Conservation (phyloP, 2,329 filamentous ascomycete genomes). For the Apiospora aurea region DNA sequence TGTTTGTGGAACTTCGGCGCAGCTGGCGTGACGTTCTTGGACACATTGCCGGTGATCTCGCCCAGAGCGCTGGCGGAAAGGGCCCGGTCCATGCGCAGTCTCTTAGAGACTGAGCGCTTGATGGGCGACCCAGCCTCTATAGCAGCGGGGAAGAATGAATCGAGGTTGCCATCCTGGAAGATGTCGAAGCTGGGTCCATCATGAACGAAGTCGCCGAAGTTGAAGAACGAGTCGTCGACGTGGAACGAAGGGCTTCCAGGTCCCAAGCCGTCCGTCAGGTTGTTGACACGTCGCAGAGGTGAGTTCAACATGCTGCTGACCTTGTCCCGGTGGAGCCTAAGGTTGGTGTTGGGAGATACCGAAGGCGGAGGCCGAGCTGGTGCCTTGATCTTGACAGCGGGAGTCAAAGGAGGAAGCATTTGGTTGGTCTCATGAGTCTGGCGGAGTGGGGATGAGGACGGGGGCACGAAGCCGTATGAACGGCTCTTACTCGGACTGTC, state of each 20-base stretch:
- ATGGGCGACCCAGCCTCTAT: constrained; percentile 67
- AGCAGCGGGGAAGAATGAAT: constrained; percentile 53
- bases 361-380: constrained; percentile 70
- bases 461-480: constrained; percentile 58
- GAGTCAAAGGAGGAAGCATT: constrained; percentile 80
- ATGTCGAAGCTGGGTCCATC: constrained; percentile 68
- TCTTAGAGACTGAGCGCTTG: constrained; percentile 64
- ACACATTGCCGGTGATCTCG: constrained; percentile 63
- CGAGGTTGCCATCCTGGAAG: constrained; percentile 56
- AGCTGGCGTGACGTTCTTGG: constrained; percentile 57
- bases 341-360: constrained; percentile 90
- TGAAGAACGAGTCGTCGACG: constrained; percentile 63
- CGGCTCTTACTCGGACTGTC: constrained; percentile 84
- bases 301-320: constrained; percentile 79
- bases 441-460: constrained; percentile 74
- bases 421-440: constrained; percentile 64
- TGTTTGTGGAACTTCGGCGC: constrained; percentile 55
- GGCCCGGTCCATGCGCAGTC: constrained; percentile 68
- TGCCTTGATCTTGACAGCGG: constrained; percentile 80
- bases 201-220: constrained; percentile 56
- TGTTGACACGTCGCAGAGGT: constrained; percentile 59
- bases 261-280: constrained; percentile 56
- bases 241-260: constrained; percentile 74
- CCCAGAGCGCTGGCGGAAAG: constrained; percentile 67
- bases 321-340: constrained; percentile 84